Conservation (phyloP, 73 alveolate species). For the Tetrahymena thermophila region DNA sequence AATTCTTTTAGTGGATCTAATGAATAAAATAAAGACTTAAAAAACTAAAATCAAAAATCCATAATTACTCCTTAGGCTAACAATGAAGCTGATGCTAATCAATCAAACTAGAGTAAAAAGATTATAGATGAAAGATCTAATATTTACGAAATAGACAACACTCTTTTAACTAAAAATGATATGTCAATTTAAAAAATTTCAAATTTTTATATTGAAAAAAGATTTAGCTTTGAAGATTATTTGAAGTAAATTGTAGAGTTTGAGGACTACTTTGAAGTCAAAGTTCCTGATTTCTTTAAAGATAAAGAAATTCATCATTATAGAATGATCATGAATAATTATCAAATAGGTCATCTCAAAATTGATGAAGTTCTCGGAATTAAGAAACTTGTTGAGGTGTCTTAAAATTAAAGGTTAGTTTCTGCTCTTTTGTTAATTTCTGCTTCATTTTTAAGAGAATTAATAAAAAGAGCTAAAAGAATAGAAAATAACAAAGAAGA, state of each 20-base stretch:
- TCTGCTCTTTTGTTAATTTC: neutral
- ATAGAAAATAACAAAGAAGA: neutral
- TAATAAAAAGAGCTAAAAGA: neutral
- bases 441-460: neutral
- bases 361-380: neutral
- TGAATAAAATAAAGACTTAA: neutral
- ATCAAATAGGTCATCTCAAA: neutral
- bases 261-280: neutral
- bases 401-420: neutral
- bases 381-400: neutral
- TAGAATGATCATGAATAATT: neutral
- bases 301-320: neutral
- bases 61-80: neutral
- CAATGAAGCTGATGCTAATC: neutral
- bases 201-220: neutral
- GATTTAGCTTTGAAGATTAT: neutral
- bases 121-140: neutral
- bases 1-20: neutral
- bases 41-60: neutral
- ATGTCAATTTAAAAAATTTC: neutral
- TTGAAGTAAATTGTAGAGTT: neutral
- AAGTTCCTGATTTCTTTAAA: neutral
- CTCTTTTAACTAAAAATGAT: neutral
- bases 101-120: neutral
- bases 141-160: neutral